These are phyloP conservation scores for Talaromyces pinophilus DNA, from an alignment of 2,329 filamentous ascomycete species.

Conservation along the genomic window DNA sequence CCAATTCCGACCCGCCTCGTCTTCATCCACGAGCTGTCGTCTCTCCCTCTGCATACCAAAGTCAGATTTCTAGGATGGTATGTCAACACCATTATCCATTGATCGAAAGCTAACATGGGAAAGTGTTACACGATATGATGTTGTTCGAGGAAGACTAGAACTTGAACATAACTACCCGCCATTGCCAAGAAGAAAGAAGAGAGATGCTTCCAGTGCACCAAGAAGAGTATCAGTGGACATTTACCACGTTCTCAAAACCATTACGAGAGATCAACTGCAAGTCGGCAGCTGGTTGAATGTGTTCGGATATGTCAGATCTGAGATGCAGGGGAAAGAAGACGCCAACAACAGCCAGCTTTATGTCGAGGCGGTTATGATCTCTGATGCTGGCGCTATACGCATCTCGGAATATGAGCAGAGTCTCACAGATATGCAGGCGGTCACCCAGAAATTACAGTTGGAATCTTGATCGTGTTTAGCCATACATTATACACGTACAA, in stretches of 20 bases:
- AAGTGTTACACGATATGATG: constrained; percentile 62
- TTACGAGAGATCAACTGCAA: constrained; percentile 64
- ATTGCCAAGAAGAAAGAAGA: constrained; percentile 16
- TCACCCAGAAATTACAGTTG: constrained; percentile 33
- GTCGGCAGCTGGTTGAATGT: constrained; percentile 88
- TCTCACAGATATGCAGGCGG: constrained; percentile 45
- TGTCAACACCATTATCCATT: background rate
- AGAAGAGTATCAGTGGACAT: constrained; percentile 63
- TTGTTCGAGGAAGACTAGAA: constrained; percentile 60
- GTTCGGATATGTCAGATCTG: constrained; percentile 68
- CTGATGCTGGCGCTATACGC: constrained; percentile 72
- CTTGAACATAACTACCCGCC: constrained; percentile 66
- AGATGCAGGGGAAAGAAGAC: background rate
- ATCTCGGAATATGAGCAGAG: constrained; percentile 70
- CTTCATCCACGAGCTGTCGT: constrained; percentile 63
- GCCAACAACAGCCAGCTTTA: constrained; percentile 34
- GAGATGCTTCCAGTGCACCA: constrained; percentile 20
- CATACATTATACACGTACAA: background rate
- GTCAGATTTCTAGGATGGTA: constrained; percentile 92
- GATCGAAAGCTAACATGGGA: background rate
- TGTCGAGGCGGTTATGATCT: constrained; percentile 76
- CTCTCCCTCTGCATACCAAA: constrained; percentile 64
- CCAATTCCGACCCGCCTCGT: constrained; percentile 66
- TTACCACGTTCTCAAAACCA: constrained; percentile 65
- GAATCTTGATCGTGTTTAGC: background rate